Evolutionary conservation across 169 alveolate species (phyloP), one percentile per base, ranked within the genome.

Genomic region (Eimeria falciformis): DNA sequence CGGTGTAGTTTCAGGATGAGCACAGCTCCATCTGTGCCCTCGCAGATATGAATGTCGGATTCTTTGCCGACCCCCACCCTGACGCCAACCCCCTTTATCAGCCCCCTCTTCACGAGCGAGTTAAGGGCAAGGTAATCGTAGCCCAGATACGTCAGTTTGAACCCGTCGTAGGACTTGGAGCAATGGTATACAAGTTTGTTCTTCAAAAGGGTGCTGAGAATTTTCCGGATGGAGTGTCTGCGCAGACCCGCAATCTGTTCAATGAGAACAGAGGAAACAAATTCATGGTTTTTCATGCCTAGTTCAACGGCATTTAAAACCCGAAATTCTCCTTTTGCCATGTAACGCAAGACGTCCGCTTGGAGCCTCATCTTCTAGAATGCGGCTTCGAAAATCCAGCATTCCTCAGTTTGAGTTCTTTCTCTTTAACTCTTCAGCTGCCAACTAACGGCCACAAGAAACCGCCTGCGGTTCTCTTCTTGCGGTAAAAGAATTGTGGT

Each of bases 61-160:
- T 99, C 99, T 94, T 99, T 99, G 47, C 99, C 99, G 29, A 98
- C 99, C 69, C 99, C 99, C 50, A 98, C 96, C 88, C 99, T 97
- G 62, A 96, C 94, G 12, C 99, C 99, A 0, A 98, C 98, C 55
- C 97, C 96, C 21, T 95, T 96, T 84, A 98, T 95, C 40, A 95
- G 95, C 66, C 99, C 99, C 91, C 99, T 96, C 92, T 98, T 97
- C 93, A 96, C 94, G 69, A 98, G 95, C 5, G 99, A 98, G 84
- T 99, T 95, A 89, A 99, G 95, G 25, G 99, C 99, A 68, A 99
- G 96, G 94, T 96, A 98, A 94, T 99, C 99, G 92, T 98, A 98
- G 62, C 99, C 99, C 73, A 97, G 95, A 95, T 98, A 98, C 77
- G 99, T 98, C 77, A 99, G 95, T 71, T 98, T 97, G 96, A 98